These are phyloP conservation scores for Exophiala sideris DNA, from an alignment of 2,329 filamentous ascomycete species.

Conservation along the genomic window DNA sequence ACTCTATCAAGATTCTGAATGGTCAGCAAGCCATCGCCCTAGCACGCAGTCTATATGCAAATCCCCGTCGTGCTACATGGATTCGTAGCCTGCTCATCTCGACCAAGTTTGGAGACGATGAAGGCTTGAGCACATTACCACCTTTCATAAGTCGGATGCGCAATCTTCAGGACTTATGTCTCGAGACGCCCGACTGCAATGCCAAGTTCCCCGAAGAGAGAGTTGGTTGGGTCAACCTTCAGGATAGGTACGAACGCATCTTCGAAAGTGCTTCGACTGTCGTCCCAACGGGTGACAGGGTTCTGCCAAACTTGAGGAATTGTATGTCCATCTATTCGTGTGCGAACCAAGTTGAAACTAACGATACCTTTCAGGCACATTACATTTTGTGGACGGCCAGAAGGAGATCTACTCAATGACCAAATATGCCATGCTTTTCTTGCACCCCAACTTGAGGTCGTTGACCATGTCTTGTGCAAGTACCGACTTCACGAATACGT, in stretches of 20 bases:
- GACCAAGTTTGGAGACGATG: conserved; percentile 27
- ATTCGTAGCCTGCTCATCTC: conserved; percentile 26
- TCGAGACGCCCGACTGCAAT: conserved; percentile 30
- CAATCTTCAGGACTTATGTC: conserved; percentile 24
- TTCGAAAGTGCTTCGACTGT: conserved; percentile 26
- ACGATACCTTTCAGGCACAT: conserved; percentile 16
- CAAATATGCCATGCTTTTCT: conserved; percentile 28
- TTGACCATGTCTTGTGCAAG: conserved; percentile 30
- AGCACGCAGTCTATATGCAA: conserved; percentile 16
- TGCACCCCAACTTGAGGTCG: conserved; percentile 26
- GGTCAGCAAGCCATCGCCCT: conserved; percentile 20
- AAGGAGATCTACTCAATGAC: conserved; percentile 27
- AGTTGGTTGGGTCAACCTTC: conserved; percentile 26
- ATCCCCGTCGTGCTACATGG: conserved; percentile 23
- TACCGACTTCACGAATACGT: conserved; percentile 22
- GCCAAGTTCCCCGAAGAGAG: conserved; percentile 24
- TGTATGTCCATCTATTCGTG: conserved; percentile 12
- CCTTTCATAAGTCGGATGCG: conserved; percentile 23
- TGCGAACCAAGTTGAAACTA: background rate
- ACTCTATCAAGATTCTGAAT: conserved; percentile 21
- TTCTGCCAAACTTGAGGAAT: conserved; percentile 20
- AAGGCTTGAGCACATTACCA: conserved; percentile 22
- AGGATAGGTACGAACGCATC: conserved; percentile 27
- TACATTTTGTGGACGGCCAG: conserved; percentile 28
- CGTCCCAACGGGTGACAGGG: conserved; percentile 16